These are phyloP conservation scores for Kodamaea kaohsiungensis DNA, from an alignment of 805 yeast genomes.

Conservation along the genomic window DNA sequence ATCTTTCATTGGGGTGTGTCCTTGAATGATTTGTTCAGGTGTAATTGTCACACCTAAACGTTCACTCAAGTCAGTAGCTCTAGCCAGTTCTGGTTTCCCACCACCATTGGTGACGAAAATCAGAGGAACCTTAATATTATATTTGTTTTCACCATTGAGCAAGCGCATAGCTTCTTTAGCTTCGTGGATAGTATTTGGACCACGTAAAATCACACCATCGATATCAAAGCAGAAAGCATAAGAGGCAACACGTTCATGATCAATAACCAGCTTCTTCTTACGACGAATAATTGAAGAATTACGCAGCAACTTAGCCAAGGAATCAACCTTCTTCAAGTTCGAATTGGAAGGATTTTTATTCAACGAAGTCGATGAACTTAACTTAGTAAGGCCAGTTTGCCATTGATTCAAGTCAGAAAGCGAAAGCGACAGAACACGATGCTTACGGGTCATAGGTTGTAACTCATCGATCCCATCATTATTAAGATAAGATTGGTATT, in stretches of 20 bases:
- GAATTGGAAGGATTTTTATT: conserved; percentile 30
- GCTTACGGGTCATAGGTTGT: conserved; percentile 61
- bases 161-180: conserved; percentile 71
- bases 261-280: conserved; percentile 54
- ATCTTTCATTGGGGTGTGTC: conserved; percentile 92
- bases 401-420: conserved; percentile 67
- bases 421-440: conserved; percentile 65
- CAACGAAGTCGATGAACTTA: conserved; percentile 37
- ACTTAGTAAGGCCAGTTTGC: conserved; percentile 49
- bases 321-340: conserved; percentile 44
- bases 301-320: conserved; percentile 46
- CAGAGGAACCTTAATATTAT: conserved; percentile 78
- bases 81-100: conserved; percentile 74
- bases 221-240: conserved; percentile 92
- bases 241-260: conserved; percentile 72
- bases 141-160: conserved; percentile 75
- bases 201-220: conserved; percentile 86
- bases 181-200: conserved; percentile 81
- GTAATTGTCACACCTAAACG: conserved; percentile 62
- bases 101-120: conserved; percentile 92
- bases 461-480: conserved; percentile 73
- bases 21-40: conserved; percentile 83
- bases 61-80: conserved; percentile 70
- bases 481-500: conserved; percentile 58
- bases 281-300: conserved; percentile 47